Evolutionary conservation across 2,329 filamentous ascomycete genomes (phyloP), one percentile per base, ranked within the genome.

Genomic region (Mollisia scopiformis): DNA sequence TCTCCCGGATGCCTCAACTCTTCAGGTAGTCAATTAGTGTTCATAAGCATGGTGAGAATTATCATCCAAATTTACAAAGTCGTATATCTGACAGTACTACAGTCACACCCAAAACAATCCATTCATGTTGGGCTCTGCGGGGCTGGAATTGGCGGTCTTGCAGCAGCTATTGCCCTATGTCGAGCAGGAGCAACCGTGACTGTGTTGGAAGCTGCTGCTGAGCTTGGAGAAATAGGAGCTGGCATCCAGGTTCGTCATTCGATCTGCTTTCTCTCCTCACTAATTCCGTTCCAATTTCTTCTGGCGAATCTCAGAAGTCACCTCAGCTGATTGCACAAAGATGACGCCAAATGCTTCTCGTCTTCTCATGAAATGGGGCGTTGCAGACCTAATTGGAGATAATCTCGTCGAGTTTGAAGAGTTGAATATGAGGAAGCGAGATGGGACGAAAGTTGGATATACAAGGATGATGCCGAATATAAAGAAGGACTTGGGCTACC

Each of bases 101-200:
- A 39, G 37, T 16, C n/a, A n/a, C 6, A 39, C n/a, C 14, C n/a
- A 39, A 39, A 10, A n/a, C n/a, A 54, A 47, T 28, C 50, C 2
- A 30, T 62, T 37, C 61, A 68, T 41, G 43, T 74, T 46, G 53
- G 73, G 19, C 64, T 75, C 31, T 68, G 71, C 55, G 74, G 73
- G 25, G 74, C 71, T 28, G 74, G 74, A 23, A 69, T 74, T 33
- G 71, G 72, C 23, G 74, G 73, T 10, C 63, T 75, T 6, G 64
- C 70, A 7, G 69, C 71, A 10, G 73, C 71, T n/a, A 66, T 75
- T 8, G 68, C 70, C 6, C 68, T 73, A 2, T 68, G 69, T 56
- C 60, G 67, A 14, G 70, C 70, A 8, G 62, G 64, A 1, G 71
- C 70, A 35, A 25, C 57, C n/a, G 70, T 75, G 0, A 69, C 69